Conservation (phyloP, 768 basidiomycete genomes). For the Suillus occidentalis region DNA sequence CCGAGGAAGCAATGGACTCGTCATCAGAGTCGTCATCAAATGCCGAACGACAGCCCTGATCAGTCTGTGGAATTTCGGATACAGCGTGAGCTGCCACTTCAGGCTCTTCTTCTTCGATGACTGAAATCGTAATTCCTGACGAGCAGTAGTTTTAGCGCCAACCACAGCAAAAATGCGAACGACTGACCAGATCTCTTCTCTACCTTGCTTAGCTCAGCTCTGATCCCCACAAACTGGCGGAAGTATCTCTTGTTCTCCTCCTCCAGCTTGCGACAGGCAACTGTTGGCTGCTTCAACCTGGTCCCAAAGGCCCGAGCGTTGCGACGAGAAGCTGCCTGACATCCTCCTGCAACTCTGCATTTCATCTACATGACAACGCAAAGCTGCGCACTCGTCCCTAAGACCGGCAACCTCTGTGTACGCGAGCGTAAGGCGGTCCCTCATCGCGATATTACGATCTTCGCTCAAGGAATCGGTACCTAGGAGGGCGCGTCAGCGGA, state of each 20-base stretch:
- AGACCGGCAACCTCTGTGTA: neutral
- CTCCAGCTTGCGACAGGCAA: neutral
- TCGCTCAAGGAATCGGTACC: neutral
- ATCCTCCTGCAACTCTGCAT: neutral
- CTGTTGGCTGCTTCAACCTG: neutral
- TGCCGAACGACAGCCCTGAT: neutral
- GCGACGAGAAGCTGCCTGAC: neutral
- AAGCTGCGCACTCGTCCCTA: neutral
- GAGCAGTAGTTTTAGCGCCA: neutral
- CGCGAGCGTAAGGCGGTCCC: neutral
- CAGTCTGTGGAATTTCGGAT: neutral
- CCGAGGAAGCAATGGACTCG: neutral
- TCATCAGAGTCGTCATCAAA: conserved; percentile 2
- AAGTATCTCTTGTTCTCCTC: conserved; percentile 1
- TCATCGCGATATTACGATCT: neutral
- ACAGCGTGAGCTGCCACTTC: neutral
- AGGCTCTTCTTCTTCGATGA: neutral
- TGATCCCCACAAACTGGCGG: neutral
- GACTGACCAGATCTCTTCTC: neutral
- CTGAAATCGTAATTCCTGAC: neutral
- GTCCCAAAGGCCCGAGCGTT: neutral
- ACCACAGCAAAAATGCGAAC: neutral
- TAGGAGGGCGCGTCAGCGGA: neutral
- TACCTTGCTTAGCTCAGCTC: neutral
- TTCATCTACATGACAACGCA: neutral